A percentile compares a stretch with the other conserved stretches of the same genome.
Evolutionary conservation across 1,284 basidiomycete species (phyloP).

Genomic region (Ustilago bromivora): DNA sequence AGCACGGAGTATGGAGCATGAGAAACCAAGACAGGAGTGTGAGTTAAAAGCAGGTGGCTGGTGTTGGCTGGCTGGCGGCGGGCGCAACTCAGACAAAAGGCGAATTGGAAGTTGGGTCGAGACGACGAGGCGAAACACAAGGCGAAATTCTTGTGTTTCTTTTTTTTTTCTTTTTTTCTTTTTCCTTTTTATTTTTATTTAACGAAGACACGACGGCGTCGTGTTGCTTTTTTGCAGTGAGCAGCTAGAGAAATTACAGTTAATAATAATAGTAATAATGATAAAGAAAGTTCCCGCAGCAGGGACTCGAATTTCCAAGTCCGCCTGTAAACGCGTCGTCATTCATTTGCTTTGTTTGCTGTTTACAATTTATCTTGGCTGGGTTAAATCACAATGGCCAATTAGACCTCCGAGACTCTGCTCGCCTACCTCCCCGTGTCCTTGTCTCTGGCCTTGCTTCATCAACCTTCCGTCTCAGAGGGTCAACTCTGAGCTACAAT

Average conservation of each 20-base stretch:
- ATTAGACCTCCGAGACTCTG: conserved; percentile 4
- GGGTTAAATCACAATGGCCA: not conserved
- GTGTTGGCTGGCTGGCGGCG: not conserved
- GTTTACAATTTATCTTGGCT: not conserved
- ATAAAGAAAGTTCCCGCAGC: not conserved
- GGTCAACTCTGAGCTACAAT: not conserved
- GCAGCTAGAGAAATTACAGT: not conserved
- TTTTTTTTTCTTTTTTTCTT: too few relatives aligned
- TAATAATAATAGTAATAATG: not conserved
- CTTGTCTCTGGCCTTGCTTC: not conserved
- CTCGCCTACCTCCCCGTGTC: not conserved
- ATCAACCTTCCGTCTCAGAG: not conserved
- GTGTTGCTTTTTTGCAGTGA: not conserved
- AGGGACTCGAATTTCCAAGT: not conserved
- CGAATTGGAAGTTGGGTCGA: not conserved
- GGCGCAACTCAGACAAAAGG: conserved; percentile 1
- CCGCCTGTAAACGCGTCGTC: conserved; percentile 9
- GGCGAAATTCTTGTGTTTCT: not conserved
- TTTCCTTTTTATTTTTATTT: too few relatives aligned
- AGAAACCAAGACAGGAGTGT: not conserved
- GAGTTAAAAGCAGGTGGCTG: not conserved
- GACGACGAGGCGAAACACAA: not conserved
- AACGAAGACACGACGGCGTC: not conserved
- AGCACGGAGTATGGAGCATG: too few relatives aligned
- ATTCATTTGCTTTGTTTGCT: not conserved